Base-by-base conservation (phyloP, 345 rosid genomes). In the Xanthoceras sorbifolium region DNA sequence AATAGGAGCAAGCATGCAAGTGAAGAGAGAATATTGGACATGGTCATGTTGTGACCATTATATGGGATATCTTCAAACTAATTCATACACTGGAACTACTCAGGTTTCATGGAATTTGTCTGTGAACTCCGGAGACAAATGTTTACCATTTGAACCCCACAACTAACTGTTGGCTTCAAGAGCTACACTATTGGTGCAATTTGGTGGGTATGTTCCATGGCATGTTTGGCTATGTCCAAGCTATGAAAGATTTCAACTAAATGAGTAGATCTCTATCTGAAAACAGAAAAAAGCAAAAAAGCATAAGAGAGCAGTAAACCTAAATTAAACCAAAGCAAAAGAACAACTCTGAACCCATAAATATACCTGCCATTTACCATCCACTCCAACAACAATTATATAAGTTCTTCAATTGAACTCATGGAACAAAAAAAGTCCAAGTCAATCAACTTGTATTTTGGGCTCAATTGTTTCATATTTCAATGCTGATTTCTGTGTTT, bases 291-390 rank as follows among this genome's bases (percentile, higher is more conserved):
- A 2, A 36, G 31, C 66, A 23, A 60, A 73, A 23, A 60, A 73
- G 69, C 77, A 50, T 32, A 52, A 34, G 54, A 52, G 36, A 50
- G 32, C 71, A 64, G 25, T n/a, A 48, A 62, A 22, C 71, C 50
- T 46, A 64, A 48, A 52, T 50, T 34, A 65, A 23, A 48, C 71
- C 48, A 14, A 64, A n/a, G 32, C 25, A 42, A 48, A 62, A 74
- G 10, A 15, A 26, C 34, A 75, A 31, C 17, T 50, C 36, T 40
- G 62, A 55, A 50, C 46, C 40, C 28, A 15, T 22, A 57, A 57
- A 7, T 65, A 23, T 50, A 65, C 63, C 50, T 23, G 52, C 17
- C 12, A 32, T 31, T 2, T 50, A 48, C 62, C 32, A 11, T 75
- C 71, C 36, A 64, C 34, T 12, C 12, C 46, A 15, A 26, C 61